Evolutionary conservation across 2,329 filamentous ascomycete species (phyloP).

Genomic region (Fusarium musae): DNA sequence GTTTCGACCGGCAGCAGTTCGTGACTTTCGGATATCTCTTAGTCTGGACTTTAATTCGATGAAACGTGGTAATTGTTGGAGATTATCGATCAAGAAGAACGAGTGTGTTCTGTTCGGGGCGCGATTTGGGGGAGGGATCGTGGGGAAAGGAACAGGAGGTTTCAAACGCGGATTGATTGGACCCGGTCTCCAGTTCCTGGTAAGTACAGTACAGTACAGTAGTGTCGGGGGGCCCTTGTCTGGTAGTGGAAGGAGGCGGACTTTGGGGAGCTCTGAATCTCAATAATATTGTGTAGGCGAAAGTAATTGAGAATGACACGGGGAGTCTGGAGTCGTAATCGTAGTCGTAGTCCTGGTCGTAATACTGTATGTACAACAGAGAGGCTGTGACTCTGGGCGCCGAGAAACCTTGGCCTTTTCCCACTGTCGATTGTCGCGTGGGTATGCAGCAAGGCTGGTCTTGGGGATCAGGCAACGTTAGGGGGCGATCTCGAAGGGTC

Average conservation of each 20-base stretch:
- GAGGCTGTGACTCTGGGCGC: constrained; percentile 32
- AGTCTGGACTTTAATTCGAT: neutral
- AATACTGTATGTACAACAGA: neutral
- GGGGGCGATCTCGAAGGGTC: constrained; percentile 32
- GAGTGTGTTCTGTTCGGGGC: constrained; percentile 23
- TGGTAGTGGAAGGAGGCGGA: constrained; percentile 19
- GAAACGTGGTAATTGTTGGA: neutral
- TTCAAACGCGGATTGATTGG: constrained; percentile 22
- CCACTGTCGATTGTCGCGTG: constrained; percentile 24
- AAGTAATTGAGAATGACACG: neutral
- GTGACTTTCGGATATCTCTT: neutral
- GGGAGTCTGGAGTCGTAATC: neutral
- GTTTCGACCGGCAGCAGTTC: constrained; percentile 2
- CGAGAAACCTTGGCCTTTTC: constrained; percentile 28
- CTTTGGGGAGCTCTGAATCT: neutral
- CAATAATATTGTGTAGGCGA: neutral
- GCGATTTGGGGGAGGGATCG: constrained; percentile 23
- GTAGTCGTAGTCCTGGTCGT: neutral
- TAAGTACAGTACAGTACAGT: neutral
- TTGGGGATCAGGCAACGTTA: constrained; percentile 3
- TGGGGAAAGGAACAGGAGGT: constrained; percentile 26
- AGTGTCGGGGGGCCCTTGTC: constrained; percentile 10
- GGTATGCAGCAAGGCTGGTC: constrained; percentile 6
- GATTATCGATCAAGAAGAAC: constrained; percentile 7
- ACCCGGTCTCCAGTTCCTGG: neutral